Evolutionary conservation across 2,329 filamentous ascomycete genomes (phyloP).

Genomic region (Macrophomina pseudophaseolina): DNA sequence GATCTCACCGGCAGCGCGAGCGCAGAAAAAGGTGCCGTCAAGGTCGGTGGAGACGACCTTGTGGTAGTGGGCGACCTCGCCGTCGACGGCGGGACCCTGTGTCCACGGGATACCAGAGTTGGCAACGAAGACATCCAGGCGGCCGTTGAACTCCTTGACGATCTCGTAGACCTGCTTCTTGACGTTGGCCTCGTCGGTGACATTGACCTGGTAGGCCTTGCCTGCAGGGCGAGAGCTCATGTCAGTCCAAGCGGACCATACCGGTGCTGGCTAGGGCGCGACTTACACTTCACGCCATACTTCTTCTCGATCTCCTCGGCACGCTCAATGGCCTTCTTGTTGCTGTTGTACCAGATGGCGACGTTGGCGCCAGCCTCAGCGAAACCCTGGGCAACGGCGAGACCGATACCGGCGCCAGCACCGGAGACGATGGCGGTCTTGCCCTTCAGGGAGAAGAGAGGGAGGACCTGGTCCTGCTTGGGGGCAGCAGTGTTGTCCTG

Average conservation of each 20-base stretch:
- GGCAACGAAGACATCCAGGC: conserved; percentile 70
- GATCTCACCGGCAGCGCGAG: conserved; percentile 74
- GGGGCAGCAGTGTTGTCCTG: conserved; percentile 25
- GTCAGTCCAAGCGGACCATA: conserved; percentile 9
- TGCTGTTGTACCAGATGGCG: conserved; percentile 60
- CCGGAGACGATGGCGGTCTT: conserved; percentile 57
- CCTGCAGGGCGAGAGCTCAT: neutral
- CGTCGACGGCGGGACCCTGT: conserved; percentile 71
- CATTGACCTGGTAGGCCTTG: conserved; percentile 70
- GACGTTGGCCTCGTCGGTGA: conserved; percentile 61
- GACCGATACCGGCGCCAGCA: conserved; percentile 59
- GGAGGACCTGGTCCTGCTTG: conserved; percentile 26
- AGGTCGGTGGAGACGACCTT: conserved; percentile 85
- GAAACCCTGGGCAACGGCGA: conserved; percentile 26
- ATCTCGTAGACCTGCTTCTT: conserved; percentile 64
- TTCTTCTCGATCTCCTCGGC: conserved; percentile 25
- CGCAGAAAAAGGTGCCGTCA: conserved; percentile 86
- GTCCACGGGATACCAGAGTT: conserved; percentile 68
- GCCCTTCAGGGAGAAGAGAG: conserved; percentile 47
- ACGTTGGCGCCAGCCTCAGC: conserved; percentile 55
- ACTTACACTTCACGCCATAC: conserved; percentile 28
- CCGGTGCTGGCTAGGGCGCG: neutral
- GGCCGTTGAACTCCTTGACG: conserved; percentile 71
- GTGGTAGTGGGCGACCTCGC: conserved; percentile 72
- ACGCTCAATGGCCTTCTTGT: conserved; percentile 65